phyloP scores from a whole-genome alignment of 495 filamentous ascomycete genomes.

The Astrothelium macrocarpum region DNA sequence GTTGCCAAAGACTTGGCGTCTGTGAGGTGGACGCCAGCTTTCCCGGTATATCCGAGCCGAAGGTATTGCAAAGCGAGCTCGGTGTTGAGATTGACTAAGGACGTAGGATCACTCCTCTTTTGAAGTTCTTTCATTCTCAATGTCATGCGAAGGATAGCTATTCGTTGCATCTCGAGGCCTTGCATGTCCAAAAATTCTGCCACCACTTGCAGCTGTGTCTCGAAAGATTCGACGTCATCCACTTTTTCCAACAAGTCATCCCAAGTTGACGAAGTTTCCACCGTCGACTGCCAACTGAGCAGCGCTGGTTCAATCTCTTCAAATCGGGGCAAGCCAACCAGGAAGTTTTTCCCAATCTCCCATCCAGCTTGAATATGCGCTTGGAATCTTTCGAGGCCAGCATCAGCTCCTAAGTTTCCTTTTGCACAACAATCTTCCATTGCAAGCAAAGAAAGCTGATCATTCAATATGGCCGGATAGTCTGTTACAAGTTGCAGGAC shows the following conservation, averaged over 20 bases:
- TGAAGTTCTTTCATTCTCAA: conserved; percentile 48
- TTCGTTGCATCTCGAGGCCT: conserved; percentile 41
- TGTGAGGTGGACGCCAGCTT: conserved; percentile 56
- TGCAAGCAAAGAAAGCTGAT: background rate
- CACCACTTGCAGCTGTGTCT: conserved; percentile 56
- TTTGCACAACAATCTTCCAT: conserved; percentile 6
- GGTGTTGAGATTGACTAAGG: conserved; percentile 13
- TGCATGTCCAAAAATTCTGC: conserved; percentile 71
- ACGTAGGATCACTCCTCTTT: conserved; percentile 41
- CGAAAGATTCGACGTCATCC: conserved; percentile 50
- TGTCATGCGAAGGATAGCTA: conserved; percentile 41
- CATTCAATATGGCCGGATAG: background rate
- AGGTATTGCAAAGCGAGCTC: conserved; percentile 62
- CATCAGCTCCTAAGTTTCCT: conserved; percentile 42
- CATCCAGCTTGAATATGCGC: conserved; percentile 48
- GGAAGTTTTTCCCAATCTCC: background rate
- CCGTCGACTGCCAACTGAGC: conserved; percentile 42
- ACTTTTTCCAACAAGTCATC: conserved; percentile 45
- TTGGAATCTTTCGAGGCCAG: conserved; percentile 41
- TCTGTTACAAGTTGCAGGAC: conserved; percentile 16
- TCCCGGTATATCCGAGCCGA: conserved; percentile 64
- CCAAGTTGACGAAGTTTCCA: conserved; percentile 40
- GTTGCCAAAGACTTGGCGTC: conserved; percentile 43
- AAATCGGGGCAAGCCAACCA: conserved; percentile 31
- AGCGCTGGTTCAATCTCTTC: conserved; percentile 42